Evolutionary conservation across 176 grass and related monocot genomes (phyloP).

Genomic region (Juncus inflexus): DNA sequence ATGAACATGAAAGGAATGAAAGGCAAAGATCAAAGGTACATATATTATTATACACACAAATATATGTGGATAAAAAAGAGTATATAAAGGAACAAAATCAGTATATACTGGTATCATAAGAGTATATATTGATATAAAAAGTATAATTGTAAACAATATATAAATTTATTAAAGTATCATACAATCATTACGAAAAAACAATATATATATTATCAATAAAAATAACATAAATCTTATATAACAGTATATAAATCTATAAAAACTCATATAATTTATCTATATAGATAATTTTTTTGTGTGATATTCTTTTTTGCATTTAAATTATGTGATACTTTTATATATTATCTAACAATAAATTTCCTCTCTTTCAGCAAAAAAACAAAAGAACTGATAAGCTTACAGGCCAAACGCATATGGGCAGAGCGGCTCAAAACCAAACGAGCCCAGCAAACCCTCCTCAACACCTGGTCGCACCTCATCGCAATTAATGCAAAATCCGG

Average conservation of each 20-base stretch:
- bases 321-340: neutral
- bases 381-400: constrained; percentile 64
- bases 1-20: constrained; percentile 64
- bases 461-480: constrained; percentile 56
- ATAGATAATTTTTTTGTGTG: neutral
- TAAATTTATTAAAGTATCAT: too few species aligned
- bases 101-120: too few species aligned
- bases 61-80: too few species aligned
- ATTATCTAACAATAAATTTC: neutral
- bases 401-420: constrained; percentile 54
- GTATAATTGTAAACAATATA: too few species aligned
- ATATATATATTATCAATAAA: too few species aligned
- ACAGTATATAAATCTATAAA: too few species aligned
- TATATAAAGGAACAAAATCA: too few species aligned
- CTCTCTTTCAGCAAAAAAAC: constrained; percentile 44
- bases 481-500: constrained; percentile 57
- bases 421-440: constrained; percentile 38
- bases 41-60: constrained; percentile 6
- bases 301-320: constrained; percentile 1
- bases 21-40: constrained; percentile 54
- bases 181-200: too few species aligned
- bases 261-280: too few species aligned
- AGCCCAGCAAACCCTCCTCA: constrained; percentile 32
- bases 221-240: too few species aligned
- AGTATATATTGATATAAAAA: too few species aligned